Conservation (phyloP, 768 basidiomycete genomes). For the Boletus rubroflammeus region DNA sequence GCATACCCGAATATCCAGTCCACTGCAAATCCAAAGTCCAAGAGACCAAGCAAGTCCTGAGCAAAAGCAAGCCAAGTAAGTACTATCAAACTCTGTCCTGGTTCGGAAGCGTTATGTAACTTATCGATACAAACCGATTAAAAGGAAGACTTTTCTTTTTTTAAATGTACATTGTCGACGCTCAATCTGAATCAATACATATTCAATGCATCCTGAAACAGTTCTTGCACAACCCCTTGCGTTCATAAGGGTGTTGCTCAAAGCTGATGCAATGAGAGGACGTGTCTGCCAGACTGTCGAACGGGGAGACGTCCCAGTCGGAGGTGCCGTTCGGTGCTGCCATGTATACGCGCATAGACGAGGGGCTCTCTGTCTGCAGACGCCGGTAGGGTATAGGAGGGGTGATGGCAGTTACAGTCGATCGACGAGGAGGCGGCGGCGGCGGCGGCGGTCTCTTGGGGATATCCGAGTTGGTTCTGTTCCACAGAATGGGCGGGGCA, state of each 20-base stretch:
- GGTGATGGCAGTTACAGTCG: slow-evolving; percentile 27
- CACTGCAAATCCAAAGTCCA: background rate
- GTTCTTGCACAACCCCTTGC: slow-evolving; percentile 60
- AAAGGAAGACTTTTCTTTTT: background rate
- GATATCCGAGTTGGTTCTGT: slow-evolving; percentile 22
- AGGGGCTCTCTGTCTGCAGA: slow-evolving; percentile 12
- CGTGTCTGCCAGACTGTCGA: slow-evolving; percentile 59
- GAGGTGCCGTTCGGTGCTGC: slow-evolving; percentile 30
- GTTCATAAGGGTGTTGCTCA: slow-evolving; percentile 66
- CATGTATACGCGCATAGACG: slow-evolving; percentile 21
- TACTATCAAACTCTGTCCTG: background rate
- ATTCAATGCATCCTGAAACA: slow-evolving; percentile 53
- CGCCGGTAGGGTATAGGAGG: slow-evolving; percentile 49
- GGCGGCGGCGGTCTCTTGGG: slow-evolving; percentile 55
- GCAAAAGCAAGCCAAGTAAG: background rate
- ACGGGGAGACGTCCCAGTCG: slow-evolving; percentile 53
- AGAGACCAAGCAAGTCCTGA: background rate
- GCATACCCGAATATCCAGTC: background rate
- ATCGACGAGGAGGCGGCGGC: slow-evolving; percentile 62
- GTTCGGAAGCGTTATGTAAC: background rate
- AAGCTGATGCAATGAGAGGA: slow-evolving; percentile 48
- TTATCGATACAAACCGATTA: slow-evolving; percentile 8
- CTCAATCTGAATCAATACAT: background rate
- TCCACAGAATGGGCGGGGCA: slow-evolving; percentile 21
- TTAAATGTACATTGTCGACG: background rate